Evolutionary conservation across 192 early-diverging fungal genomes (phyloP), one percentile per base, ranked within the genome.

Genomic region (Coemansia sp.): DNA sequence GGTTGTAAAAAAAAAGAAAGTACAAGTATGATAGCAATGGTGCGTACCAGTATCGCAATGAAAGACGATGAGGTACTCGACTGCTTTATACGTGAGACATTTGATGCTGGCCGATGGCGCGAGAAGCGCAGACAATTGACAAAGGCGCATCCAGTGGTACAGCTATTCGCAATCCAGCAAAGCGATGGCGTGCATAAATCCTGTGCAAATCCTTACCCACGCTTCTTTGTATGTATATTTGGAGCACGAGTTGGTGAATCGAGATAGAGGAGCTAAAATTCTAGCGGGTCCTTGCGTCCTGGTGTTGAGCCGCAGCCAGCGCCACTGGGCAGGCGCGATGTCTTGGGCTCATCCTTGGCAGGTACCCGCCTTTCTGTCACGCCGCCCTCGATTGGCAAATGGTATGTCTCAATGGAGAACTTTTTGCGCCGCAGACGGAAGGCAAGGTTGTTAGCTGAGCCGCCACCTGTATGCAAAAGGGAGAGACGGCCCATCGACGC

Each of bases 351-450:
- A 15, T 75, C 74, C n/a, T 62, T 38, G 27, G 66, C 66, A 2
- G 80, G 75, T 18, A 77, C 71, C 18, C 89, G 76, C 44, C 91
- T 74, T 55, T 91, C 86, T 16, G 82, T 84, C 0, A 92, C 91
- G 35, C 93, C 94, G 43, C 89, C 90, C 68, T 99, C 97, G 7
- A 95, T 94, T n/a, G 97, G 97, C 55, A 99, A 79, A 70, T 93
- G 89, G 70, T 96, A 95, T 0, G 94, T 91, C 65, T 97, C 95
- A 29, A 99, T 92, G 8, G 87, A 83, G 81, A 99, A 99, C 65
- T 92, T 84, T 73, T 97, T 98, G 61, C 97, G 78, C 37, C 95
- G 70, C 27, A 92, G 86, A 60, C 91, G 93, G 83, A 99, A 99
- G 24, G 89, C 95, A 35, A 98, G 70, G 67, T 91, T 89, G 56